Conservation (phyloP, 306 rosid genomes). For the Acacia melanoxylon region DNA sequence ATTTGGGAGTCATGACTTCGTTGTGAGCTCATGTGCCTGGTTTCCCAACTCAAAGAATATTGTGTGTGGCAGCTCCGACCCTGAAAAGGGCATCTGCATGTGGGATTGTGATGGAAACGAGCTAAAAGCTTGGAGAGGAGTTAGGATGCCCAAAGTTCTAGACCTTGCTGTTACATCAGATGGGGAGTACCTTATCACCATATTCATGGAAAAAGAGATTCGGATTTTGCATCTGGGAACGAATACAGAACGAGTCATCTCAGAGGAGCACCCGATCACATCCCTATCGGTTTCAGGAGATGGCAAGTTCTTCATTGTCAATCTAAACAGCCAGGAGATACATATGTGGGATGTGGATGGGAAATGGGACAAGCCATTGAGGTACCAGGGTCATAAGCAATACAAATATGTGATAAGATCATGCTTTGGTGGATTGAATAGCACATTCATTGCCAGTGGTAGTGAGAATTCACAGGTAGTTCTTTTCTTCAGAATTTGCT, state of each 20-base stretch:
- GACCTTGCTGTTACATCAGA: conserved; percentile 86
- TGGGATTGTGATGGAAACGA: conserved; percentile 87
- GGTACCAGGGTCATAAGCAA: conserved; percentile 64
- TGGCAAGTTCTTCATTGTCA: conserved; percentile 77
- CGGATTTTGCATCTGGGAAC: conserved; percentile 63
- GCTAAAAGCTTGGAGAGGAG: conserved; percentile 83
- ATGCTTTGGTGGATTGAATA: conserved; percentile 81
- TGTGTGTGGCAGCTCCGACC: conserved; percentile 86
- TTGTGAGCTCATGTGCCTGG: conserved; percentile 98
- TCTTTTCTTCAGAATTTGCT: conserved; percentile 9
- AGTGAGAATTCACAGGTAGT: conserved; percentile 85
- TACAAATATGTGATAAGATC: conserved; percentile 82
- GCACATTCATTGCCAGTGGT: conserved; percentile 83
- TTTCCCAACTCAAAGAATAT: conserved; percentile 81
- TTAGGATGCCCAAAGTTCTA: conserved; percentile 82
- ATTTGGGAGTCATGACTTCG: conserved; percentile 72
- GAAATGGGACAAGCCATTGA: conserved; percentile 62
- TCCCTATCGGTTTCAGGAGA: conserved; percentile 71
- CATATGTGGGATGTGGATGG: conserved; percentile 93
- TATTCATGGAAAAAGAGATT: conserved; percentile 77
- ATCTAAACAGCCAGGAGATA: conserved; percentile 85
- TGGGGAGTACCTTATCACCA: conserved; percentile 77
- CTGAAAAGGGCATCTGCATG: conserved; percentile 83
- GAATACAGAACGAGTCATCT: conserved; percentile 63
- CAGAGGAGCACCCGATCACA: conserved; percentile 67